Evolutionary conservation across 2,329 filamentous ascomycete species (phyloP).

Genomic region (Berkeleyomyces rouxiae): DNA sequence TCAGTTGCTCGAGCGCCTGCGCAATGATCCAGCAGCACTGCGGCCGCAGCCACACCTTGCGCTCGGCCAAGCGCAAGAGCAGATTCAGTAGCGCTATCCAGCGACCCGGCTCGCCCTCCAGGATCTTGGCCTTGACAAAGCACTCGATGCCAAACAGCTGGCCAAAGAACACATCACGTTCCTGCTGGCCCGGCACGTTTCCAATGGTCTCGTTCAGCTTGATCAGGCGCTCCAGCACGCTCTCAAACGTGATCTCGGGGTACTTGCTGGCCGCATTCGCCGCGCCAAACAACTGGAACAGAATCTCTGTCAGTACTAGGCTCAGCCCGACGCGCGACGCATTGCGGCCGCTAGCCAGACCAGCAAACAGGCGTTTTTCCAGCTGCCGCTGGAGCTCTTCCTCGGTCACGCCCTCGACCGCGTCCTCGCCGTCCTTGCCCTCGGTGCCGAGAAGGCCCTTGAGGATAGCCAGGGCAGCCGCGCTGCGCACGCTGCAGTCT

Average conservation of each 20-base stretch:
- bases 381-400: slow-evolving; percentile 40
- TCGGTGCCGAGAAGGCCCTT: slow-evolving; percentile 33
- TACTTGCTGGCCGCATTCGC: slow-evolving; percentile 32
- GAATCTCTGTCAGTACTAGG: slow-evolving; percentile 66
- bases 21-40: slow-evolving; percentile 75
- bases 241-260: slow-evolving; percentile 37
- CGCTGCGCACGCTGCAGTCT: slow-evolving; percentile 37
- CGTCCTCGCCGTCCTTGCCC: background rate
- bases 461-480: slow-evolving; percentile 41
- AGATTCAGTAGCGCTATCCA: slow-evolving; percentile 56
- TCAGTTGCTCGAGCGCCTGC: slow-evolving; percentile 49
- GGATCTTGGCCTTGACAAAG: slow-evolving; percentile 60
- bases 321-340: slow-evolving; percentile 80
- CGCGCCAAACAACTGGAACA: slow-evolving; percentile 51
- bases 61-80: slow-evolving; percentile 56
- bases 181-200: slow-evolving; percentile 51
- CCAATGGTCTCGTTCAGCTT: slow-evolving; percentile 39
- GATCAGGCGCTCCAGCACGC: slow-evolving; percentile 33
- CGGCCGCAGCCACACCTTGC: slow-evolving; percentile 77
- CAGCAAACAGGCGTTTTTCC: slow-evolving; percentile 59
- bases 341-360: slow-evolving; percentile 78
- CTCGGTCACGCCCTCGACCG: slow-evolving; percentile 26
- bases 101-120: slow-evolving; percentile 41
- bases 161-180: slow-evolving; percentile 71
- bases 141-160: slow-evolving; percentile 76